Percentiles rank a stretch among this genome's conserved stretches.
Evolutionary conservation across 495 filamentous ascomycete species (phyloP).

Genomic region (Hamigera avellanea): DNA sequence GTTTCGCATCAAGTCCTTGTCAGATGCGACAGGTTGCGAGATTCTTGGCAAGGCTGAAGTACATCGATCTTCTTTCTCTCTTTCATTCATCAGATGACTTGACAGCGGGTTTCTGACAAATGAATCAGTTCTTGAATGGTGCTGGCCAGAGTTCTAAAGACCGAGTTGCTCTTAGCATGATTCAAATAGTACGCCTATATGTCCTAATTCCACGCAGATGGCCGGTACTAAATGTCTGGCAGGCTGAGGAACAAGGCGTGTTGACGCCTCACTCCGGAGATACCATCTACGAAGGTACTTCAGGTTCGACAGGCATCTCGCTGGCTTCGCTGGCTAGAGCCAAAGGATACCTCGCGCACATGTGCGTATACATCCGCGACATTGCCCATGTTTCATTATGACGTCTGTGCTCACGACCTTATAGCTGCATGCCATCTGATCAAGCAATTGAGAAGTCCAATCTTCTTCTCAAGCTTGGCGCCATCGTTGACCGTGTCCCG

Average conservation of each 20-base stretch:
- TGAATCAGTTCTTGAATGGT: conserved; percentile 71
- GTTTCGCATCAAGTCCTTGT: conserved; percentile 76
- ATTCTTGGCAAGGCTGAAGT: conserved; percentile 92
- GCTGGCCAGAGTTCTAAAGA: conserved; percentile 96
- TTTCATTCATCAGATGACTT: too few relatives aligned
- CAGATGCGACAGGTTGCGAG: conserved; percentile 80
- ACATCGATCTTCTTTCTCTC: conserved; percentile 5
- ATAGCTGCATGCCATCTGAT: conserved; percentile 87
- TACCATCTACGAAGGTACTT: conserved; percentile 94
- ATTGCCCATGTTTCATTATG: not conserved
- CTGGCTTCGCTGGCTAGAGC: conserved; percentile 81
- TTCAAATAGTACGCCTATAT: conserved; percentile 44
- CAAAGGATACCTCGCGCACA: conserved; percentile 82
- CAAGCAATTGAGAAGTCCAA: conserved; percentile 80
- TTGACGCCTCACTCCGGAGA: conserved; percentile 75
- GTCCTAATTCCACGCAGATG: not conserved
- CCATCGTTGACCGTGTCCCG: conserved; percentile 75
- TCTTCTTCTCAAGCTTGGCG: conserved; percentile 81
- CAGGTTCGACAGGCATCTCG: conserved; percentile 89
- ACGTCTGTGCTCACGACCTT: conserved; percentile 2
- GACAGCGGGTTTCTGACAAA: conserved; percentile 2
- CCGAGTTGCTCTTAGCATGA: conserved; percentile 83
- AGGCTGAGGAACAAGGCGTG: conserved; percentile 70
- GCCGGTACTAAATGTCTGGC: not conserved
- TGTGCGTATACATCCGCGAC: conserved; percentile 34